A percentile compares a stretch with the other conserved stretches of the same genome.
Evolutionary conservation across 2,329 filamentous ascomycete species (phyloP).

Genomic region (Xylariaceae sp.): DNA sequence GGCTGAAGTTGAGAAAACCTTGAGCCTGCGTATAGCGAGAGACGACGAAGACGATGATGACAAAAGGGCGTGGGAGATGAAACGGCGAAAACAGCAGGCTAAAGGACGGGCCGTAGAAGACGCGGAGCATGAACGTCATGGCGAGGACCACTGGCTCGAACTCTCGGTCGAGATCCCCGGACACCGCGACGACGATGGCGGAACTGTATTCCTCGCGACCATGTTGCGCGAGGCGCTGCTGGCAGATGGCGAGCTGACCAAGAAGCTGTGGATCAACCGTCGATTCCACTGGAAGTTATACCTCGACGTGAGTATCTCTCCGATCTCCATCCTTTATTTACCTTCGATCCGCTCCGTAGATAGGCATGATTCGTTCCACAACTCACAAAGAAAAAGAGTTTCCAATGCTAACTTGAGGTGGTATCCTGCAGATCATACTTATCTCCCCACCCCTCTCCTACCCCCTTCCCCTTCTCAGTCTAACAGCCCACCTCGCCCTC

Average conservation of each 20-base stretch:
- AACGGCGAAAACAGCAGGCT: conserved; percentile 25
- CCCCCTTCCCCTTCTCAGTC: conserved; percentile 82
- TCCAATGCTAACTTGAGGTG: conserved; percentile 4
- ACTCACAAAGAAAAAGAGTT: background rate
- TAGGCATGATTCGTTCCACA: background rate
- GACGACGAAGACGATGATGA: background rate
- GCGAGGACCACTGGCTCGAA: conserved; percentile 71
- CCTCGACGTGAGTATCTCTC: conserved; percentile 65
- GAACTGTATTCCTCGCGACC: conserved; percentile 78
- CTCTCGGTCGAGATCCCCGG: conserved; percentile 89
- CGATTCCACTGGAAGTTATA: conserved; percentile 96
- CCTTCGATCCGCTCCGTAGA: background rate
- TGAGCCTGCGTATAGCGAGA: conserved; percentile 13
- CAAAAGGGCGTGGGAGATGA: conserved; percentile 3
- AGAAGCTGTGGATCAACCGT: conserved; percentile 76
- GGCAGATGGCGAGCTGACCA: conserved; percentile 61
- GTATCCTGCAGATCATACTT: conserved; percentile 64
- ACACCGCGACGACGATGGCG: conserved; percentile 80
- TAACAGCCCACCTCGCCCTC: conserved; percentile 90
- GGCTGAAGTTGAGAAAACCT: conserved; percentile 65
- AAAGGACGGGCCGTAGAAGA: conserved; percentile 13
- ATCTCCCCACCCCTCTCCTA: conserved; percentile 92
- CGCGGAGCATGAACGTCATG: conserved; percentile 26
- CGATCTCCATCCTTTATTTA: background rate
- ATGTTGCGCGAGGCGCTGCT: conserved; percentile 87